Percentiles rank a stretch among this genome's conserved stretches.
Conservation (phyloP, 495 filamentous ascomycete genomes). For the Staphylotrichum tortipilum region DNA sequence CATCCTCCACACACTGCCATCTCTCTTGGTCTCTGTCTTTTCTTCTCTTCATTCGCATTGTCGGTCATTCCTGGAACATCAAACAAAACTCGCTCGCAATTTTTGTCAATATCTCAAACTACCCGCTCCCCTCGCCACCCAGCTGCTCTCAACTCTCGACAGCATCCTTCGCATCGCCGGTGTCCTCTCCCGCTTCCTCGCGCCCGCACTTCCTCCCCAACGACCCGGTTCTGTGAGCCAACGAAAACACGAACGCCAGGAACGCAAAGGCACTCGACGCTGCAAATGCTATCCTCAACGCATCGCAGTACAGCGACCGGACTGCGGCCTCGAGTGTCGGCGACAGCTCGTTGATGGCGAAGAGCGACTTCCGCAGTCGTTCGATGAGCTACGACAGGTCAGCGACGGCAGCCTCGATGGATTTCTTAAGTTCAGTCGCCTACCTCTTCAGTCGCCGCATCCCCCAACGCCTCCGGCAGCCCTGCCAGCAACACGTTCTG, state of each 20-base stretch:
- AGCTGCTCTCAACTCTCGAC: background rate
- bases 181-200: background rate
- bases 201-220: conserved; percentile 12
- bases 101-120: background rate
- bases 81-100: background rate
- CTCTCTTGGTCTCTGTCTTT: background rate
- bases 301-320: conserved; percentile 42
- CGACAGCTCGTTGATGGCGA: conserved; percentile 39
- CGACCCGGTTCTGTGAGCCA: conserved; percentile 19
- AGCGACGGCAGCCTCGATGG: background rate
- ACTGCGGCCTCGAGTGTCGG: conserved; percentile 42
- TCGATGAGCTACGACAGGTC: conserved; percentile 45
- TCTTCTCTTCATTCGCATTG: background rate
- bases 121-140: background rate
- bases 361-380: conserved; percentile 47
- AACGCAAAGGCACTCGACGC: conserved; percentile 39
- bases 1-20: too few species aligned
- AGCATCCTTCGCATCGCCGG: background rate
- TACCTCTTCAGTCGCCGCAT: conserved; percentile 24
- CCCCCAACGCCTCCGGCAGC: conserved; percentile 45
- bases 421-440: background rate
- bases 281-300: conserved; percentile 40
- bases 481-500: conserved; percentile 51
- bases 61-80: background rate
- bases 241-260: conserved; percentile 24